Base-by-base conservation (phyloP, 352 stramenopile genomes). In the Pythium coloratum region DNA sequence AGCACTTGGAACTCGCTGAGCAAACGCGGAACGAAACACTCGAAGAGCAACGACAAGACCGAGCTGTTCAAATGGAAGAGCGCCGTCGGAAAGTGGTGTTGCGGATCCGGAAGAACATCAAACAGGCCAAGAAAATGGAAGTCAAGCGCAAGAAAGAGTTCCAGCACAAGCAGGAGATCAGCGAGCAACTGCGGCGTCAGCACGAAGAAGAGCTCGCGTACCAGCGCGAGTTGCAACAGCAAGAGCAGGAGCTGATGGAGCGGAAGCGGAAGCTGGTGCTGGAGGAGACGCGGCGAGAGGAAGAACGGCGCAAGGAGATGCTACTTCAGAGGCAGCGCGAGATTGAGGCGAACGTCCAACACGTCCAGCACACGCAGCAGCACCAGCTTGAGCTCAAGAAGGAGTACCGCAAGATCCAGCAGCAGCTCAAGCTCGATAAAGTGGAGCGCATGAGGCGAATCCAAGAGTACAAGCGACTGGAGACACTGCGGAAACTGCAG, bases 371-470 rank as follows among this genome's bases (percentile, higher is more conserved):
- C 34, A 91, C 77, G 5, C 85, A 96, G 59, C 63, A 86, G 44
- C 67, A 91, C 3, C 82, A 94, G 57, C 77, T 90, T n/a, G 70
- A 83, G 55, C 69, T 96, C 18, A 85, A 92, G 55, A 92, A 88
- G 59, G 90, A 97, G 70, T 95, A 96, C 60, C 78, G 82, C 4
- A 76, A 77, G 8, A 83, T 96, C 36, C 82, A 94, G 56, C 77
- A 91, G 18, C 84, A 94, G 56, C 75, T 95, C 55, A 94, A 96
- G 58, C 70, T 94, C 33, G 91, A 97, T 55, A 97, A 97, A 64
- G 92, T 98, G 8, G 89, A 97, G 62, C 82, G 92, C n/a, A 97
- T 97, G 79, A 90, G 84, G 61, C 89, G 92, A 26, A 88, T 97
- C 30, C 81, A 97, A 64, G 91, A 97, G 67, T 97, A 97, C 76